A percentile compares a stretch with the other conserved stretches of the same genome.
Conservation (phyloP, 2,329 filamentous ascomycete species). For the Alternaria novae-zelandiae region DNA sequence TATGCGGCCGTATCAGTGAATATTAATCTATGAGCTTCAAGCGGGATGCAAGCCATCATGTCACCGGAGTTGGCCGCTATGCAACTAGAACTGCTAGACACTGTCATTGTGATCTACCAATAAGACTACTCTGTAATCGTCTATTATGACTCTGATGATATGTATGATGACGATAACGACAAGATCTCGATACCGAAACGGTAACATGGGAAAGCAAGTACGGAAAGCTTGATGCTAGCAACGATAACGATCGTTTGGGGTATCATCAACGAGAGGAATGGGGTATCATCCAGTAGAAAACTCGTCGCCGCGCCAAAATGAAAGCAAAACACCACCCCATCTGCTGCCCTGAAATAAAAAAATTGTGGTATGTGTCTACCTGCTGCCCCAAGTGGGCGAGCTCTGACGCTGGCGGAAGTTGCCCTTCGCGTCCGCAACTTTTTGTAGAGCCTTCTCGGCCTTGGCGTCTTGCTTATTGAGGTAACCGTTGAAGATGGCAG, state of each 20-base stretch:
- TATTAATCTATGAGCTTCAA: slow-evolving; percentile 12
- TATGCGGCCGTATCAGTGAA: slow-evolving; percentile 11
- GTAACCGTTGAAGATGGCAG: slow-evolving; percentile 44
- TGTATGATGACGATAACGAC: neutral
- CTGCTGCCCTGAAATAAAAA: neutral
- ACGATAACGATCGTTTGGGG: slow-evolving; percentile 34
- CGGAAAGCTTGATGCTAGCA: slow-evolving; percentile 14
- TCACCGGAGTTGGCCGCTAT: slow-evolving; percentile 15
- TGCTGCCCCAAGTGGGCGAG: slow-evolving; percentile 47
- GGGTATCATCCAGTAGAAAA: slow-evolving; percentile 36
- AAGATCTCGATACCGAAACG: neutral
- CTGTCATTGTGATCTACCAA: slow-evolving; percentile 13
- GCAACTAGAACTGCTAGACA: slow-evolving; percentile 12
- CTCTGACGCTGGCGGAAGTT: slow-evolving; percentile 48
- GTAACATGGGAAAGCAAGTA: neutral
- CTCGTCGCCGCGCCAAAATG: slow-evolving; percentile 9
- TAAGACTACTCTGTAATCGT: neutral
- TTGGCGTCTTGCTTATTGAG: slow-evolving; percentile 42
- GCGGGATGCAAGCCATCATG: slow-evolving; percentile 11
- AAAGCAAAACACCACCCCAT: slow-evolving; percentile 19
- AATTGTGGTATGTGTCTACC: slow-evolving; percentile 22
- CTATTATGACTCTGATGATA: slow-evolving; percentile 1
- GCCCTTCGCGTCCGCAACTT: slow-evolving; percentile 48
- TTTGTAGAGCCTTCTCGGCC: slow-evolving; percentile 46
- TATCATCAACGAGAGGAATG: slow-evolving; percentile 38